Evolutionary conservation across 805 yeast genomes (phyloP).

Genomic region (Trichomonascus vanleenenianus): DNA sequence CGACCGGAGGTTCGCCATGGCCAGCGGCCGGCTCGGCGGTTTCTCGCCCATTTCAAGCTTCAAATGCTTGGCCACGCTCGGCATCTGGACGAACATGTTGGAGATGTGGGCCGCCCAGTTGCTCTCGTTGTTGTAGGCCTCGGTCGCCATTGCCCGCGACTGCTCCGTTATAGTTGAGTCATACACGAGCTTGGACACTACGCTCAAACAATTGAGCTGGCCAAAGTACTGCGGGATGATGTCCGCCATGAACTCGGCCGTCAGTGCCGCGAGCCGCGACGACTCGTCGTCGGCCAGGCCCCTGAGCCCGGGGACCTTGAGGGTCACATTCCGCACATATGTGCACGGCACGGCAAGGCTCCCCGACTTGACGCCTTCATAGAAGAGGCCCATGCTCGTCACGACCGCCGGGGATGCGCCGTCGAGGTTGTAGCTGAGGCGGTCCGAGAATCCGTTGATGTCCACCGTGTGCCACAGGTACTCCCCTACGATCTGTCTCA

Average conservation of each 20-base stretch:
- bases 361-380: neutral
- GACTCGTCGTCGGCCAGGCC: neutral
- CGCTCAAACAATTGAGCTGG: neutral
- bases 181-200: neutral
- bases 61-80: neutral
- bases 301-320: neutral
- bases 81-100: conserved; percentile 1
- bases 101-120: neutral
- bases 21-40: neutral
- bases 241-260: neutral
- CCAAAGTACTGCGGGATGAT: neutral
- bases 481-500: neutral
- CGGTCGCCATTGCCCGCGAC: too few relatives aligned
- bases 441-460: neutral
- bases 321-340: neutral
- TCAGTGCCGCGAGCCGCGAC: neutral
- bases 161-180: neutral
- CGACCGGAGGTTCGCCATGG: neutral
- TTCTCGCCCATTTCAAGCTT: neutral
- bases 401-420: neutral
- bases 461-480: neutral
- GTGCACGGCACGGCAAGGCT: neutral
- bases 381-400: neutral
- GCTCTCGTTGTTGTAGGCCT: neutral
- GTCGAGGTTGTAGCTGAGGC: neutral